phyloP scores from a whole-genome alignment of 2,329 filamentous ascomycete genomes.

The Macrophomina tecta region DNA sequence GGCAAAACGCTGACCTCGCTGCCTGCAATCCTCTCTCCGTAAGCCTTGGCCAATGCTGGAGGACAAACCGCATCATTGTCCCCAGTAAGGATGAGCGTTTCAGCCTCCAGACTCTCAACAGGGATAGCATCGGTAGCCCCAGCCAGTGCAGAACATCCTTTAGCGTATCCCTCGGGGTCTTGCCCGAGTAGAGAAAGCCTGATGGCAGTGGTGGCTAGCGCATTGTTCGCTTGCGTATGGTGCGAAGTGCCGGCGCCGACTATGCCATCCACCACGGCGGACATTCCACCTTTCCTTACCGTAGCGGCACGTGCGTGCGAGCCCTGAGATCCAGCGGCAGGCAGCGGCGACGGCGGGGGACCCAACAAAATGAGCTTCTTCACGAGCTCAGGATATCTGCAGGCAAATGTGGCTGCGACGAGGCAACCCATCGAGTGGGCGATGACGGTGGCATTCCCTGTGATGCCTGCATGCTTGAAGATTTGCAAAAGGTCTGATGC shows the following conservation, averaged over 20 bases:
- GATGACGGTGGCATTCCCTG: conserved; percentile 48
- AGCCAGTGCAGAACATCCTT: conserved; percentile 58
- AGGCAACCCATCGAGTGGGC: conserved; percentile 61
- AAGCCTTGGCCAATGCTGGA: conserved; percentile 46
- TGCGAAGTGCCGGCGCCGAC: conserved; percentile 49
- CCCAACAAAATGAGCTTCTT: conserved; percentile 56
- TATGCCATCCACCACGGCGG: conserved; percentile 47
- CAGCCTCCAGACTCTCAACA: conserved; percentile 30
- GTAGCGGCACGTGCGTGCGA: conserved; percentile 51
- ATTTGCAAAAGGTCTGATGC: conserved; percentile 47
- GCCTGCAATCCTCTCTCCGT: conserved; percentile 36
- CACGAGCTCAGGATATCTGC: conserved; percentile 48
- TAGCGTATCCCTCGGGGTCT: conserved; percentile 62
- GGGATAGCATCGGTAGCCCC: conserved; percentile 46
- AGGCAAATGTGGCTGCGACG: conserved; percentile 51
- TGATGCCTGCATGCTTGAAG: conserved; percentile 44
- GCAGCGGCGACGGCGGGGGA: conserved; percentile 55
- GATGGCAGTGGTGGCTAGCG: conserved; percentile 51
- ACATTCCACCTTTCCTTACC: conserved; percentile 26
- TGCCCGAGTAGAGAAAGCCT: conserved; percentile 54
- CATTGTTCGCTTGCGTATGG: conserved; percentile 46
- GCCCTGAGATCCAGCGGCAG: conserved; percentile 39
- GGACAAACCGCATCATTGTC: conserved; percentile 47
- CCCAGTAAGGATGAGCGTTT: conserved; percentile 52
- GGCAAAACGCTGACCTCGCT: neutral